Percentiles rank a stretch among this genome's conserved stretches.
Evolutionary conservation across 2,329 filamentous ascomycete species (phyloP).

Genomic region (Boeremia lycopersici): DNA sequence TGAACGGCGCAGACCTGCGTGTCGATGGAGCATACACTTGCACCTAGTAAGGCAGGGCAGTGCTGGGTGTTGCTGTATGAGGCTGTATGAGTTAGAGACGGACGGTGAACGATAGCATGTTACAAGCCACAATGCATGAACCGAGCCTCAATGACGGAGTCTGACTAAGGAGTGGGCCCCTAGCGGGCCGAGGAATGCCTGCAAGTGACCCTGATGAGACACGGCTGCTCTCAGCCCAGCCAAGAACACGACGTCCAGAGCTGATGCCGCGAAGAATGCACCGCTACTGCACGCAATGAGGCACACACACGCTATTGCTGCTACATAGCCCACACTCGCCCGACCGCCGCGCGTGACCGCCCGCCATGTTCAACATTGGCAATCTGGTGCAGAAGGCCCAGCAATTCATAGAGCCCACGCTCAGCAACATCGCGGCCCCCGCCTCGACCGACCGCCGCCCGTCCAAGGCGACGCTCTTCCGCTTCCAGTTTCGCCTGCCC

Average conservation of each 20-base stretch:
- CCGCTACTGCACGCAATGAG: conserved; percentile 34
- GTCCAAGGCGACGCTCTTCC: conserved; percentile 90
- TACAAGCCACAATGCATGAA: conserved; percentile 1
- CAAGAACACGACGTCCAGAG: conserved; percentile 12
- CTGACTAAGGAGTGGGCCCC: conserved; percentile 5
- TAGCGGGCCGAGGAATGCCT: conserved; percentile 11
- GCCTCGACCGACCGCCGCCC: conserved; percentile 75
- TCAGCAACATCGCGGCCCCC: conserved; percentile 68
- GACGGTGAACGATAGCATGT: neutral
- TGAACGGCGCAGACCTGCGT: conserved; percentile 72
- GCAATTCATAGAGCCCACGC: conserved; percentile 89
- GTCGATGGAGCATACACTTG: conserved; percentile 91
- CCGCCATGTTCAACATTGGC: conserved; percentile 60
- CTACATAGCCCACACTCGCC: conserved; percentile 18
- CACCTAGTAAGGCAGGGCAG: conserved; percentile 54
- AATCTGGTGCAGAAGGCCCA: conserved; percentile 95
- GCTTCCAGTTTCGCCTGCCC: conserved; percentile 94
- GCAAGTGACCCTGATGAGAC: conserved; percentile 14
- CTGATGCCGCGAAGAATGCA: conserved; percentile 12
- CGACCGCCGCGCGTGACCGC: conserved; percentile 1
- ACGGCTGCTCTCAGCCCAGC: conserved; percentile 8
- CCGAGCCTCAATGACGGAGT: conserved; percentile 11
- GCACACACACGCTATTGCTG: conserved; percentile 20
- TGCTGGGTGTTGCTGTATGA: neutral
- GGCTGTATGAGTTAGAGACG: neutral